Evolutionary conservation across 371 early-diverging fungal genomes (phyloP).

Genomic region (Apophysomyces sp.): DNA sequence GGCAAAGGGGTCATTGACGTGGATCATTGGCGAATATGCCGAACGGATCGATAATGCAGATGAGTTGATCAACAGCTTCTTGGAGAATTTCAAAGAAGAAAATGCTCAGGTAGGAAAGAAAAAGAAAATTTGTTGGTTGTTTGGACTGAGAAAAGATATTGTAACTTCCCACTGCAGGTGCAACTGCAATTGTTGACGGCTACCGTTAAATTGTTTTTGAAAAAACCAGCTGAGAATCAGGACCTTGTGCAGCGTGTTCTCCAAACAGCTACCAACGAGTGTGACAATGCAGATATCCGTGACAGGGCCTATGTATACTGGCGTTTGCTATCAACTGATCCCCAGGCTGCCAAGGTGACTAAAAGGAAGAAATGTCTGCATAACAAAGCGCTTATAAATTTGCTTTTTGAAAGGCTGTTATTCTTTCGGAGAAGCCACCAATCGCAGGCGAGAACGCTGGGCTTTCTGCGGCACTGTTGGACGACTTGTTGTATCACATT

Average conservation of each 20-base stretch:
- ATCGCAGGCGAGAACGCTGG: conserved; percentile 82
- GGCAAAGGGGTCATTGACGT: conserved; percentile 93
- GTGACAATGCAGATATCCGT: conserved; percentile 94
- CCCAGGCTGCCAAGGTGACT: conserved; percentile 71
- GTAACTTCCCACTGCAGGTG: conserved; percentile 56
- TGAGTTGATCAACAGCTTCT: conserved; percentile 81
- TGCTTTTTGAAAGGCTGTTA: conserved; percentile 48
- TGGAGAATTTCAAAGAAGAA: conserved; percentile 71
- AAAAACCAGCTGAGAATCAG: conserved; percentile 86
- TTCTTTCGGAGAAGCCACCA: conserved; percentile 90
- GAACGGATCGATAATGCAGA: conserved; percentile 90
- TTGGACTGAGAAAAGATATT: neutral
- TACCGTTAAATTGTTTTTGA: conserved; percentile 88
- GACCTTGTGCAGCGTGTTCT: conserved; percentile 85
- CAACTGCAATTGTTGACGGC: conserved; percentile 89
- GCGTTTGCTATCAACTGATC: conserved; percentile 93
- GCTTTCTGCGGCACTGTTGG: conserved; percentile 80
- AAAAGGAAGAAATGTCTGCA: neutral
- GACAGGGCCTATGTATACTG: conserved; percentile 97
- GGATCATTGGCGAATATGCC: conserved; percentile 97
- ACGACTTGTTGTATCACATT: conserved; percentile 86
- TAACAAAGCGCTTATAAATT: neutral
- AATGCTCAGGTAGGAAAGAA: conserved; percentile 61
- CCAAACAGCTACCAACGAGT: conserved; percentile 85
- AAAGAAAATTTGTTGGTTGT: conserved; percentile 16